Evolutionary conservation across 768 basidiomycete species (phyloP).

Genomic region (Crucibulum laeve): DNA sequence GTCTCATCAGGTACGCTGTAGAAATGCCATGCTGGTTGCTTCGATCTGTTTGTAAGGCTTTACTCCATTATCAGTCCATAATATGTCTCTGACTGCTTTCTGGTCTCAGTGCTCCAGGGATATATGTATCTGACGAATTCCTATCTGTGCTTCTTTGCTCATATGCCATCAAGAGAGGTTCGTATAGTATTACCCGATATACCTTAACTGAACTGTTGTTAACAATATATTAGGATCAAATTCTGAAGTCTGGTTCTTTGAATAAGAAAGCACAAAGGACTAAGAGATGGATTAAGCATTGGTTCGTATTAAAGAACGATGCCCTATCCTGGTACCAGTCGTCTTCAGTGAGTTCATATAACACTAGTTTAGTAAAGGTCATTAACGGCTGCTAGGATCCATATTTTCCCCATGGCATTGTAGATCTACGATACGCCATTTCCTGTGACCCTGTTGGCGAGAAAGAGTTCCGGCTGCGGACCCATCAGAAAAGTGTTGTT

Average conservation of each 20-base stretch:
- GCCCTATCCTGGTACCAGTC: conserved; percentile 96
- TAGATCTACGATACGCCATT: conserved; percentile 92
- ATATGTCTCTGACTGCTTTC: neutral
- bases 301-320: conserved; percentile 96
- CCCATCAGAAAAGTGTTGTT: conserved; percentile 71
- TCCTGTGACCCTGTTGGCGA: conserved; percentile 80
- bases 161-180: conserved; percentile 89
- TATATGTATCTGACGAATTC: conserved; percentile 96
- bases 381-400: conserved; percentile 60
- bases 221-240: conserved; percentile 60
- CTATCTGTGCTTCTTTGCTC: conserved; percentile 95
- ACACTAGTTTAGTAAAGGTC: conserved; percentile 6
- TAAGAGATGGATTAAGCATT: conserved; percentile 91
- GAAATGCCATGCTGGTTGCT: conserved; percentile 96
- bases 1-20: conserved; percentile 18
- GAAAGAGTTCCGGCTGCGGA: conserved; percentile 77
- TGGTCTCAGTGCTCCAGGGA: conserved; percentile 77
- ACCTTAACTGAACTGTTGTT: neutral
- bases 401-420: conserved; percentile 94
- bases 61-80: neutral
- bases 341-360: conserved; percentile 59
- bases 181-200: conserved; percentile 8
- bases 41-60: conserved; percentile 79
- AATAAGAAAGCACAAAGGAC: conserved; percentile 86
- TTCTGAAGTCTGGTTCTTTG: conserved; percentile 88